Evolutionary conservation across 2,329 filamentous ascomycete genomes (phyloP).

Genomic region (Dothideomycetes sp.): DNA sequence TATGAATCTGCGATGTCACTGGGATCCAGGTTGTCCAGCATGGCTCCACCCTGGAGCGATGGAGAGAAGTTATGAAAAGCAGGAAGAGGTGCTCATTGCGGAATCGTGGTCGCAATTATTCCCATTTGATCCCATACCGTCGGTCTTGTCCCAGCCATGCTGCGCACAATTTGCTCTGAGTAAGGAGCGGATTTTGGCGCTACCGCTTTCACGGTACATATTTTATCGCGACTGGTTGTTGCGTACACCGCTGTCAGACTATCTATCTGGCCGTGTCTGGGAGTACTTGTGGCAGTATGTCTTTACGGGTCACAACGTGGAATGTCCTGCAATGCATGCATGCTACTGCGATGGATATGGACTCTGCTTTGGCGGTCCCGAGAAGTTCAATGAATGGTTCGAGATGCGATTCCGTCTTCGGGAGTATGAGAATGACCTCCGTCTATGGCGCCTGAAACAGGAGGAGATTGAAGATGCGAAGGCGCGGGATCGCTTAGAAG

Average conservation of each 20-base stretch:
- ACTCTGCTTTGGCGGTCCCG: constrained; percentile 45
- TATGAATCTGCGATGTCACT: constrained; percentile 45
- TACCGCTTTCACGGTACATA: constrained; percentile 42
- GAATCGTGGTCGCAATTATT: constrained; percentile 38
- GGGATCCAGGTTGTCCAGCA: constrained; percentile 44
- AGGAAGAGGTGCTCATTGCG: constrained; percentile 33
- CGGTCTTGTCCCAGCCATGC: constrained; percentile 48
- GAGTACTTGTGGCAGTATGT: constrained; percentile 56
- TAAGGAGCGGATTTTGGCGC: constrained; percentile 42
- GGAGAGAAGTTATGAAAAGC: constrained; percentile 23
- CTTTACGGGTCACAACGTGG: constrained; percentile 40
- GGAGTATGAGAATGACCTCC: constrained; percentile 30
- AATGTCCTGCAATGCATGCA: constrained; percentile 41
- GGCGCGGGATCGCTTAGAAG: constrained; percentile 23
- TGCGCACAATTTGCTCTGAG: constrained; percentile 55
- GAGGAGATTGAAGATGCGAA: constrained; percentile 24
- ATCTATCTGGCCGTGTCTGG: constrained; percentile 48
- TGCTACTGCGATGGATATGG: constrained; percentile 57
- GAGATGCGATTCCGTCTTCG: constrained; percentile 32
- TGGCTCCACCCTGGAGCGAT: constrained; percentile 41
- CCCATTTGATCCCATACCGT: constrained; percentile 34
- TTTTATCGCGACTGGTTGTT: constrained; percentile 51
- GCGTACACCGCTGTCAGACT: constrained; percentile 43
- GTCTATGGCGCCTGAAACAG: constrained; percentile 30
- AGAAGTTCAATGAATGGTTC: constrained; percentile 38